Evolutionary conservation across 2,329 filamentous ascomycete genomes (phyloP).

Genomic region (Colletotrichum caudatum): DNA sequence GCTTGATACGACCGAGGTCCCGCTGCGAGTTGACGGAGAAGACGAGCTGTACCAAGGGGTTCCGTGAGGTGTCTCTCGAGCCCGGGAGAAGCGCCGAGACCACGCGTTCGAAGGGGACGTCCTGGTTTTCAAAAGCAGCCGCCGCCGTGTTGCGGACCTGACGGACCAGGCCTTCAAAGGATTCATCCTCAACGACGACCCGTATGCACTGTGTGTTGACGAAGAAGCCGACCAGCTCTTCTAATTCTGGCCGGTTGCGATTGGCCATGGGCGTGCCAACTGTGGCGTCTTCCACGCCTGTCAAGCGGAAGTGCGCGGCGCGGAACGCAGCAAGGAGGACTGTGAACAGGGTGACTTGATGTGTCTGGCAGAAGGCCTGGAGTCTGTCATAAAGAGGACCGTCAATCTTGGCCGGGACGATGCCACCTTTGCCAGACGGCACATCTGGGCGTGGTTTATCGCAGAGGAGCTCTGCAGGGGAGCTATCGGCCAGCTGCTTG

Average conservation of each 20-base stretch:
- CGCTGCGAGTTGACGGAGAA: constrained; percentile 25
- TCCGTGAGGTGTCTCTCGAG: constrained; percentile 19
- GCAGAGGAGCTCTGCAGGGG: constrained; percentile 21
- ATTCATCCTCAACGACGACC: constrained; percentile 38
- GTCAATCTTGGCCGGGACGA: constrained; percentile 29
- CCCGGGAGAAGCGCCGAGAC: constrained; percentile 17
- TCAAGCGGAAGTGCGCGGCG: constrained; percentile 46
- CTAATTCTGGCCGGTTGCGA: constrained; percentile 22
- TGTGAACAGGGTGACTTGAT: constrained; percentile 26
- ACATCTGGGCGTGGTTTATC: constrained; percentile 15
- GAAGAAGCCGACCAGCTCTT: constrained; percentile 44
- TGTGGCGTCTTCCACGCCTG: constrained; percentile 43
- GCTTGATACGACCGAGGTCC: constrained; percentile 5
- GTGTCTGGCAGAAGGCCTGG: constrained; percentile 33
- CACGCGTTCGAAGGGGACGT: constrained; percentile 35
- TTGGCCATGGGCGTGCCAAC: constrained; percentile 41
- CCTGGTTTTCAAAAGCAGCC: constrained; percentile 43
- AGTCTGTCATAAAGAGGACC: constrained; percentile 28
- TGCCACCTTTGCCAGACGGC: constrained; percentile 23
- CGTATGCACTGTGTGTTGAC: constrained; percentile 47
- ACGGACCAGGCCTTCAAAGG: constrained; percentile 40
- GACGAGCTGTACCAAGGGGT: constrained; percentile 29
- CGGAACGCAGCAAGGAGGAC: constrained; percentile 46
- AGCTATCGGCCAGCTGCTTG: constrained; percentile 39
- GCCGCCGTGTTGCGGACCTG: constrained; percentile 40